phyloP scores from a whole-genome alignment of 129 eudicot species.

The Gnaphalium uliginosum region DNA sequence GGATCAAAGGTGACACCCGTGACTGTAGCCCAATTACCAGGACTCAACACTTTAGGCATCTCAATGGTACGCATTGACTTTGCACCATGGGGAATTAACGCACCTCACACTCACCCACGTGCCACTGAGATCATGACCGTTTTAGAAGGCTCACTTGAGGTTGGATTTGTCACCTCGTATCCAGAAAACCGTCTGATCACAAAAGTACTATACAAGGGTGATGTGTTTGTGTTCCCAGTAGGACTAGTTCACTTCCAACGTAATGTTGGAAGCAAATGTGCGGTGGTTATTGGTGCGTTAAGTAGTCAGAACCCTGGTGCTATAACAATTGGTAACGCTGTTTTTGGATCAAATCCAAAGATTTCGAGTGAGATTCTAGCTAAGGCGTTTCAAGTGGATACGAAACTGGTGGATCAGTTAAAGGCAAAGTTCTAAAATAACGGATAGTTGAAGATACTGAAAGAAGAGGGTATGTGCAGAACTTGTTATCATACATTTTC shows the following conservation, averaged over 20 bases:
- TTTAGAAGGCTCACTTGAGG: slow-evolving; percentile 40
- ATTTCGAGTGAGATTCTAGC: slow-evolving; percentile 31
- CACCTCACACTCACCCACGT: slow-evolving; percentile 47
- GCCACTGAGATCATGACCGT: slow-evolving; percentile 47
- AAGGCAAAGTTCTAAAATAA: slow-evolving; percentile 32
- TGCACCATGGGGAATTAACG: slow-evolving; percentile 44
- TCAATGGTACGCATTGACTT: slow-evolving; percentile 44
- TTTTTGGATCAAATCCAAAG: slow-evolving; percentile 41
- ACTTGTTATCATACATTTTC: slow-evolving; percentile 12
- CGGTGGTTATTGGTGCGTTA: slow-evolving; percentile 43
- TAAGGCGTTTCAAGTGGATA: slow-evolving; percentile 45
- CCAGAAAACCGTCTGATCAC: slow-evolving; percentile 39
- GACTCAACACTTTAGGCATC: slow-evolving; percentile 47
- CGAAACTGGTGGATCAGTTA: slow-evolving; percentile 32
- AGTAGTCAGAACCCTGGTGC: slow-evolving; percentile 45
- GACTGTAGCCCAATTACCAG: slow-evolving; percentile 40
- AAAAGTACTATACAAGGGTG: slow-evolving; percentile 37
- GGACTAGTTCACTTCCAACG: slow-evolving; percentile 48
- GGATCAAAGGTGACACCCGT: slow-evolving; percentile 39
- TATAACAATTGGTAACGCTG: slow-evolving; percentile 33
- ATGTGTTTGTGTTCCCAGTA: slow-evolving; percentile 43
- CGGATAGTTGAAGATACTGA: neutral
- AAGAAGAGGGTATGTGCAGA: slow-evolving; percentile 3
- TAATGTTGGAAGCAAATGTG: slow-evolving; percentile 27
- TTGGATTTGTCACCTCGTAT: slow-evolving; percentile 39